Evolutionary conservation across 2,329 filamentous ascomycete genomes (phyloP).

Genomic region (Magnaporthiopsis rhizophila): DNA sequence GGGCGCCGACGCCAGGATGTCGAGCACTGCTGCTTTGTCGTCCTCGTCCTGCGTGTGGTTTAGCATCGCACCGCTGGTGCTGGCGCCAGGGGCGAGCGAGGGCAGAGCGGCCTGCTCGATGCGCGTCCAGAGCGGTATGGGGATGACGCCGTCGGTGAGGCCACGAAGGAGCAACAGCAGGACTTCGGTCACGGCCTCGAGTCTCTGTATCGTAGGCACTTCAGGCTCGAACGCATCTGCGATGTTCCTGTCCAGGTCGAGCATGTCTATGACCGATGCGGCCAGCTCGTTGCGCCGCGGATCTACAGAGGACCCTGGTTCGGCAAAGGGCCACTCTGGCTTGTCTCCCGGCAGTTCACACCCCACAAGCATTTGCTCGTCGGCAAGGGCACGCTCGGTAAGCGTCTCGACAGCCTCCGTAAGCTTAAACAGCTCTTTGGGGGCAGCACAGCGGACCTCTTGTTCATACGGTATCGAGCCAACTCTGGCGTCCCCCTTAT

Average conservation of each 20-base stretch:
- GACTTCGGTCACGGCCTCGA: conserved; percentile 66
- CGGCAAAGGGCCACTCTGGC: conserved; percentile 52
- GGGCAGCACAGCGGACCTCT: conserved; percentile 68
- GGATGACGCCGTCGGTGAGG: conserved; percentile 72
- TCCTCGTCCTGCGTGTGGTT: conserved; percentile 25
- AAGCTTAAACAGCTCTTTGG: conserved; percentile 80
- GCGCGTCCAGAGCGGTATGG: conserved; percentile 59
- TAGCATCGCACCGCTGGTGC: conserved; percentile 31
- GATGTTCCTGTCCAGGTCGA: conserved; percentile 64
- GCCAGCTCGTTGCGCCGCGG: conserved; percentile 5
- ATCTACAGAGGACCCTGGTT: not conserved
- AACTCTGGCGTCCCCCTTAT: conserved; percentile 9
- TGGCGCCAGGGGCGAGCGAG: conserved; percentile 14
- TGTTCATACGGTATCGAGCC: conserved; percentile 47
- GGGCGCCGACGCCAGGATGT: conserved; percentile 62
- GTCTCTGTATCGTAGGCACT: conserved; percentile 53
- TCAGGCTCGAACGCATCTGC: conserved; percentile 54
- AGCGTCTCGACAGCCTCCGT: conserved; percentile 66
- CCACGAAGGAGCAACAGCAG: conserved; percentile 67
- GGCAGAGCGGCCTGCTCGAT: conserved; percentile 45
- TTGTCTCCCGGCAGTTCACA: conserved; percentile 40
- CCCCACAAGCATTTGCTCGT: conserved; percentile 53
- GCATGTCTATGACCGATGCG: conserved; percentile 46
- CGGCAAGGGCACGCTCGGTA: conserved; percentile 48
- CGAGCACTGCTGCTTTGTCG: conserved; percentile 52